Percentiles rank a stretch among this genome's conserved stretches.
Conservation (phyloP, 768 basidiomycete species). For the Leccinum aurantiacum region DNA sequence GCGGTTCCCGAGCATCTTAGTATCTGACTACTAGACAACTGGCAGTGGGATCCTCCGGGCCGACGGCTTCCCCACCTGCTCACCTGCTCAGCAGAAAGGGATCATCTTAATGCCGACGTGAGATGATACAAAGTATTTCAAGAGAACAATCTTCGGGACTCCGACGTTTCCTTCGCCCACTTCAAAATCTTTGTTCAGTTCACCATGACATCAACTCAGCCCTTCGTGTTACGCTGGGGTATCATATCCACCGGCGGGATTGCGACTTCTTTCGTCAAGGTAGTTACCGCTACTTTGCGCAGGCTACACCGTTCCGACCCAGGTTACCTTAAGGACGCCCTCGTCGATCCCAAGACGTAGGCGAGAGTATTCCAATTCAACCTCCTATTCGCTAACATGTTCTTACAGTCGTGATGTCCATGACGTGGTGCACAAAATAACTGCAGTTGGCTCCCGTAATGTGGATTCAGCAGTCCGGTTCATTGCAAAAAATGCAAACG, state of each 20-base stretch:
- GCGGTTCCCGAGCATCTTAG: not conserved
- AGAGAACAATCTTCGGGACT: not conserved
- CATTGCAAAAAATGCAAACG: slow-evolving; percentile 51
- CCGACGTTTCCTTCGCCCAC: slow-evolving; percentile 1
- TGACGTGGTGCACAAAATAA: slow-evolving; percentile 67
- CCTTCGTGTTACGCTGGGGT: slow-evolving; percentile 69
- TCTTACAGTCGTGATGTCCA: slow-evolving; percentile 55
- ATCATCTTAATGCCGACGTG: not conserved
- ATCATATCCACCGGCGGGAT: slow-evolving; percentile 84
- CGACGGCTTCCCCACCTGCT: not conserved
- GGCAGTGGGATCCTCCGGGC: slow-evolving; percentile 3
- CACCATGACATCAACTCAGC: slow-evolving; percentile 28
- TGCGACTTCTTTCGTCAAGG: slow-evolving; percentile 66
- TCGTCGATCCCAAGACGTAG: slow-evolving; percentile 74
- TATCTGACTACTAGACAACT: slow-evolving; percentile 6
- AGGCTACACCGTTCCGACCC: not conserved
- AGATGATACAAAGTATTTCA: slow-evolving; percentile 5
- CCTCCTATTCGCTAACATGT: not conserved
- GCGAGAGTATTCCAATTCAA: slow-evolving; percentile 23
- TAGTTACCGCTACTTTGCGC: slow-evolving; percentile 26
- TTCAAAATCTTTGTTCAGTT: not conserved
- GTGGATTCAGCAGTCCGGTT: slow-evolving; percentile 69
- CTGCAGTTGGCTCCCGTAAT: slow-evolving; percentile 76
- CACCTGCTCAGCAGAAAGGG: slow-evolving; percentile 8
- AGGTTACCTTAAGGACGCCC: slow-evolving; percentile 54